Conservation (phyloP, 2,329 filamentous ascomycete genomes). For the Phialocephala sp. region DNA sequence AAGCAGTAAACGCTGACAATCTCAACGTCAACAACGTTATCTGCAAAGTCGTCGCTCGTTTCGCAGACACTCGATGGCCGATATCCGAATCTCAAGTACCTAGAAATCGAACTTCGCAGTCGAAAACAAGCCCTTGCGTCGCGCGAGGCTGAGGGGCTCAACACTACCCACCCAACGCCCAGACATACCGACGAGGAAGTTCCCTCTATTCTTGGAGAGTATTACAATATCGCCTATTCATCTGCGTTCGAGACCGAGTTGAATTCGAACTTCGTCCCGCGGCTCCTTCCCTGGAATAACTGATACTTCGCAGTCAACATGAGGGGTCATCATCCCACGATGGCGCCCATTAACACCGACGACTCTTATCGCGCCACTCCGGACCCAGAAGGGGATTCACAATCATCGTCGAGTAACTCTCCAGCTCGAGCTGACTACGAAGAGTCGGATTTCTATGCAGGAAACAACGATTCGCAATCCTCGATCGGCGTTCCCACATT, state of each 20-base stretch:
- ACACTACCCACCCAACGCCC: constrained; percentile 9
- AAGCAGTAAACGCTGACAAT: constrained; percentile 26
- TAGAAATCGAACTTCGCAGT: not conserved
- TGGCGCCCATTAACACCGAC: constrained; percentile 35
- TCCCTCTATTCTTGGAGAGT: constrained; percentile 8
- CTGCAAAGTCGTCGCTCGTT: constrained; percentile 7
- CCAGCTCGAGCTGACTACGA: constrained; percentile 80
- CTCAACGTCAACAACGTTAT: constrained; percentile 12
- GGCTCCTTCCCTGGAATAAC: constrained; percentile 13
- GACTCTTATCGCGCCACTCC: constrained; percentile 36
- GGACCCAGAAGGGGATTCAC: constrained; percentile 43
- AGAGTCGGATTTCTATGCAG: constrained; percentile 91
- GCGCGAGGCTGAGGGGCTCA: constrained; percentile 29
- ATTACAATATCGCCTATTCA: constrained; percentile 1
- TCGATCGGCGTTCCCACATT: constrained; percentile 83
- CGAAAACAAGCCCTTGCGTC: constrained; percentile 7
- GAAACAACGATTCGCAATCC: constrained; percentile 90
- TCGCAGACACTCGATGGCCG: not conserved
- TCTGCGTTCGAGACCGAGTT: not conserved
- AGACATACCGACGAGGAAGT: constrained; percentile 4
- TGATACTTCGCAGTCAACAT: constrained; percentile 28
- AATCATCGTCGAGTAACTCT: constrained; percentile 68
- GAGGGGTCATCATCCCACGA: constrained; percentile 36
- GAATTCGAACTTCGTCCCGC: not conserved
- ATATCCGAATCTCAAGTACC: not conserved